Base-by-base conservation (phyloP, 495 filamentous ascomycete species). In the Penicillium nucicola region DNA sequence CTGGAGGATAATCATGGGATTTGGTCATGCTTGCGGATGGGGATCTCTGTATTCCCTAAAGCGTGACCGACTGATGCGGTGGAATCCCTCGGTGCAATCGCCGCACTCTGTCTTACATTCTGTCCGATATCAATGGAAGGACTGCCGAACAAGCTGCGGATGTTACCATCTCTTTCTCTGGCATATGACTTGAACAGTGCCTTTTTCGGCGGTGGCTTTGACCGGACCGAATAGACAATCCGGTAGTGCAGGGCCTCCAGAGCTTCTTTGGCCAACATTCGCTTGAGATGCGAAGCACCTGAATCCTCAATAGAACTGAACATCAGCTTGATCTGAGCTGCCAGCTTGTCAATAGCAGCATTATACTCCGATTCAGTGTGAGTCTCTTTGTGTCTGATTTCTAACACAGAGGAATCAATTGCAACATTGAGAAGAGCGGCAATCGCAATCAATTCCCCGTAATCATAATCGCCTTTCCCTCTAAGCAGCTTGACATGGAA, bases 161-260 rank as follows among this genome's bases (percentile, higher is more conserved):
- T 52, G 25, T 51, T 45, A 18, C 40, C 50, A 31, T 56, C 32
- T 22, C 41, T 45, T 6, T 63, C 64, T 3, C 66, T 65, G 9
- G 54, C 49, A 3, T 58, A 60, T 3, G 64, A 52, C 2, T 66
- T 72, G 65, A 90, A 90, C 6, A 84, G 61, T 10, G 67, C 73
- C 30, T 71, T 75, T 61, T 77, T 87, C 4, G 79, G 75, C 43
- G 70, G 81, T 25, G 79, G 79, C 60, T 79, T 81, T 9, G 85
- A 86, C 33, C 90, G 72, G 9, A 95, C 81, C 0, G 81, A 80
- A 59, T 86, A 84, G 32, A 83, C 58, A 38, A 95, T 75, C 42
- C 90, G 78, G 42, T 88, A 83, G 46, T 86, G 76, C 9, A 96
- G 62, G 3, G 82, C 70, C 58, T 93, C 86, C 5, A 95, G 71